phyloP scores from a whole-genome alignment of 495 filamentous ascomycete genomes.

The Penicillium desertorum region DNA sequence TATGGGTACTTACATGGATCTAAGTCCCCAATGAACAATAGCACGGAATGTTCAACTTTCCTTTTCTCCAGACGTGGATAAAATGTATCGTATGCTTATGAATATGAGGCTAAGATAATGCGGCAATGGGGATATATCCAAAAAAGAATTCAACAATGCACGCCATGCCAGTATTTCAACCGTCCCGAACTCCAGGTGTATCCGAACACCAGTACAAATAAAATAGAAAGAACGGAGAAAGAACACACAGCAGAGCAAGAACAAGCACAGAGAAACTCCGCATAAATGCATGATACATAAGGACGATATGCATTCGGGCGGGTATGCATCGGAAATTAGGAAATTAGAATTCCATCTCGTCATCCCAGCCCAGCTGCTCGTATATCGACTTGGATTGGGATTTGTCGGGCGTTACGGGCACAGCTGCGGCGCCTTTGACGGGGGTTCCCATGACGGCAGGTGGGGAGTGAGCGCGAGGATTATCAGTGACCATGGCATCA shows the following conservation, averaged over 20 bases:
- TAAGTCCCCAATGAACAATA: not conserved
- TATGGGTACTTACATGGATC: too few species aligned
- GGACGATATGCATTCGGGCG: constrained; percentile 11
- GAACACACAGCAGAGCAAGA: not conserved
- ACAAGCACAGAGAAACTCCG: not conserved
- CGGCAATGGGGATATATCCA: constrained; percentile 5
- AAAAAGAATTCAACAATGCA: constrained; percentile 3
- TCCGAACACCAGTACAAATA: constrained; percentile 5
- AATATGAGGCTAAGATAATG: constrained; percentile 8
- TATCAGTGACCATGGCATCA: constrained; percentile 9
- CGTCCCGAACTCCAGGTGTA: constrained; percentile 3
- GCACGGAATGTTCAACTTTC: not conserved
- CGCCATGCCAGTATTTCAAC: constrained; percentile 7
- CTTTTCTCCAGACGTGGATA: not conserved
- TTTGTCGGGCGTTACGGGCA: constrained; percentile 46
- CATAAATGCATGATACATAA: constrained; percentile 7
- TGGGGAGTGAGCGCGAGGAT: constrained; percentile 15
- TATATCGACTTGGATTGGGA: constrained; percentile 58
- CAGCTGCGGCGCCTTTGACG: constrained; percentile 23
- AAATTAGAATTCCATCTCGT: constrained; percentile 49
- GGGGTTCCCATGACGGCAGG: constrained; percentile 26
- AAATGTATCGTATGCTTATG: not conserved
- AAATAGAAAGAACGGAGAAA: not conserved
- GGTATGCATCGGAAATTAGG: constrained; percentile 12
- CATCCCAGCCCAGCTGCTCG: constrained; percentile 74